These are phyloP conservation scores for Pseudogymnoascus sp. DNA, from an alignment of 2,329 filamentous ascomycete genomes.

Conservation along the genomic window DNA sequence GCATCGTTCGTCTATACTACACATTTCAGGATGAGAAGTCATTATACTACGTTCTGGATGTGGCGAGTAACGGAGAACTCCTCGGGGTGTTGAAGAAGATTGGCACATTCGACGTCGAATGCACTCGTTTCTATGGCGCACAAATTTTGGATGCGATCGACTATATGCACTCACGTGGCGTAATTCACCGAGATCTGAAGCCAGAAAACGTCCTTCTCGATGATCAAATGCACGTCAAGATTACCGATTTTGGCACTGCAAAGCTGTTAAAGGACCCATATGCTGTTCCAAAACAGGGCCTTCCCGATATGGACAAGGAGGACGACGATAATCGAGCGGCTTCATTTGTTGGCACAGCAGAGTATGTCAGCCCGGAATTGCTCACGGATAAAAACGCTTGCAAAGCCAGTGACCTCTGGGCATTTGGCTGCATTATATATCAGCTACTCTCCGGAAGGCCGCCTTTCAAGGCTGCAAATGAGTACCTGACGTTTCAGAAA, in stretches of 20 bases:
- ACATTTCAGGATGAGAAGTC: slow-evolving; percentile 97
- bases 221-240: slow-evolving; percentile 95
- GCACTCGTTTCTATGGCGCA: slow-evolving; percentile 85
- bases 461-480: slow-evolving; percentile 91
- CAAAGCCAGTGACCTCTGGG: slow-evolving; percentile 97
- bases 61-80: slow-evolving; percentile 86
- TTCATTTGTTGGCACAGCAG: slow-evolving; percentile 94
- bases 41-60: slow-evolving; percentile 90
- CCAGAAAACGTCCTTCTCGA: slow-evolving; percentile 95
- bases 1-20: slow-evolving; percentile 93
- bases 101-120: slow-evolving; percentile 90
- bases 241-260: slow-evolving; percentile 98
- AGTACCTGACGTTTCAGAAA: slow-evolving; percentile 97
- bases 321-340: slow-evolving; percentile 68
- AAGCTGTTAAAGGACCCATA: slow-evolving; percentile 67
- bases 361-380: slow-evolving; percentile 97
- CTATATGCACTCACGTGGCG: slow-evolving; percentile 94
- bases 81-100: slow-evolving; percentile 90
- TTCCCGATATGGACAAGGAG: slow-evolving; percentile 18
- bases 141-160: slow-evolving; percentile 94
- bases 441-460: slow-evolving; percentile 92
- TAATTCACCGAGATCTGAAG: slow-evolving; percentile 94
- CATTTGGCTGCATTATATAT: slow-evolving; percentile 96
- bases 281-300: slow-evolving; percentile 28
- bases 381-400: slow-evolving; percentile 93